phyloP scores from a whole-genome alignment of 2,329 filamentous ascomycete genomes.

The Pseudofabraea citricarpa region DNA sequence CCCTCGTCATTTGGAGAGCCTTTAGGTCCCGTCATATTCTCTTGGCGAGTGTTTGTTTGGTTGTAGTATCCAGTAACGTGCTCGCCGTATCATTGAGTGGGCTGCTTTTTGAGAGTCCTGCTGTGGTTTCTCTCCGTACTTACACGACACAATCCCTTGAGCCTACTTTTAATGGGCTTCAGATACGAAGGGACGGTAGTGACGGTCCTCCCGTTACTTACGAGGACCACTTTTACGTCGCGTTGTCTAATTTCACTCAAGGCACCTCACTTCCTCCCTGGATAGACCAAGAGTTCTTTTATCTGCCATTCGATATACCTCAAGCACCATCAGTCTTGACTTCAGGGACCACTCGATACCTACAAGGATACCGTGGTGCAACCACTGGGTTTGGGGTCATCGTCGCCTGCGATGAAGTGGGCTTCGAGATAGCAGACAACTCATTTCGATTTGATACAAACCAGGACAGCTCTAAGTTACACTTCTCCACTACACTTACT shows the following conservation, averaged over 20 bases:
- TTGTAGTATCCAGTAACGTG: slow-evolving; percentile 46
- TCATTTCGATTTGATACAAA: not conserved
- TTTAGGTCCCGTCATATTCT: slow-evolving; percentile 38
- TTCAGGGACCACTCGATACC: not conserved
- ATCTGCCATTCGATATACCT: slow-evolving; percentile 36
- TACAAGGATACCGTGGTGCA: slow-evolving; percentile 16
- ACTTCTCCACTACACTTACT: slow-evolving; percentile 3
- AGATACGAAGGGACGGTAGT: slow-evolving; percentile 1
- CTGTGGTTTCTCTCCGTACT: slow-evolving; percentile 2
- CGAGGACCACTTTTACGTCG: slow-evolving; percentile 36
- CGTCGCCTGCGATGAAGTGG: slow-evolving; percentile 28
- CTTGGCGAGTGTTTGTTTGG: slow-evolving; percentile 40
- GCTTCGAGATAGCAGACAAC: slow-evolving; percentile 1
- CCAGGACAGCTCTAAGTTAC: slow-evolving; percentile 1
- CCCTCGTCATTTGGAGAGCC: slow-evolving; percentile 43
- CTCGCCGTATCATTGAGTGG: slow-evolving; percentile 47
- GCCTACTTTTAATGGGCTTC: slow-evolving; percentile 9
- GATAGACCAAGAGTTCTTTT: slow-evolving; percentile 40
- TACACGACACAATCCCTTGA: slow-evolving; percentile 2
- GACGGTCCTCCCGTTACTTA: slow-evolving; percentile 15
- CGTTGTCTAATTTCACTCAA: slow-evolving; percentile 39
- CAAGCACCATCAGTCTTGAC: not conserved
- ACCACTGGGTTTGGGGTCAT: slow-evolving; percentile 31
- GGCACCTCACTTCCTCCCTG: slow-evolving; percentile 43
- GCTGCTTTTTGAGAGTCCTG: slow-evolving; percentile 38